These are phyloP conservation scores for Penicillium flavigenum DNA, from an alignment of 495 filamentous ascomycete genomes.

Conservation along the genomic window DNA sequence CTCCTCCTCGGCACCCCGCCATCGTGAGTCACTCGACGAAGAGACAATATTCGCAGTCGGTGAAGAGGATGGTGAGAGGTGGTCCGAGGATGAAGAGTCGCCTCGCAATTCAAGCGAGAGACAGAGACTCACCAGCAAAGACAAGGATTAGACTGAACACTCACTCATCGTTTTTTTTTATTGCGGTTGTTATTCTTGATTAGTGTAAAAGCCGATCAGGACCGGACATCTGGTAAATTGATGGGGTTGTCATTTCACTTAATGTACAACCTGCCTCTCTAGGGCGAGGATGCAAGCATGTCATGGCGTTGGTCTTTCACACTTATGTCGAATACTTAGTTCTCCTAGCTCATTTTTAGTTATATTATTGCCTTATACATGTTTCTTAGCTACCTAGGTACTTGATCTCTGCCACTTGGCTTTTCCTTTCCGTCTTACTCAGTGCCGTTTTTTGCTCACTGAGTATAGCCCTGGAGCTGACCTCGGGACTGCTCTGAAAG, in stretches of 20 bases:
- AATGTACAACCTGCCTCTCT: constrained; percentile 8
- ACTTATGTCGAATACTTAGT: constrained; percentile 16
- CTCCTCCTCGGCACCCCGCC: constrained; percentile 43
- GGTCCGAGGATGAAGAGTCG: constrained; percentile 62
- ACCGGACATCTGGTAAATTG: constrained; percentile 5
- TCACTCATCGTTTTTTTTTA: neutral
- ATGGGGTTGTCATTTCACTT: neutral
- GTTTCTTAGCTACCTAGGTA: neutral
- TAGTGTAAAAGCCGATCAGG: constrained; percentile 6
- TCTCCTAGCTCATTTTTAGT: constrained; percentile 12
- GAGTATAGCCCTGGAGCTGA: no score
- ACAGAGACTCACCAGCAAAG: constrained; percentile 59
- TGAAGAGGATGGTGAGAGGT: constrained; percentile 73
- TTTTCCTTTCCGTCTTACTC: no score
- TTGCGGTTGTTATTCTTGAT: neutral
- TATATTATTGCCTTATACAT: constrained; percentile 11
- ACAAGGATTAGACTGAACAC: constrained; percentile 13
- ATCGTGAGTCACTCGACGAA: constrained; percentile 75
- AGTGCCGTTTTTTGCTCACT: no score
- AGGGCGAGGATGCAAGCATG: constrained; percentile 25
- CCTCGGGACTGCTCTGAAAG: no score
- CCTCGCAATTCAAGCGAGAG: constrained; percentile 56
- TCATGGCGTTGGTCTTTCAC: constrained; percentile 31
- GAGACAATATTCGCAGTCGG: constrained; percentile 95
- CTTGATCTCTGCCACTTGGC: no score